Evolutionary conservation across 129 eudicot genomes (phyloP).

Genomic region (Solidago caesia): DNA sequence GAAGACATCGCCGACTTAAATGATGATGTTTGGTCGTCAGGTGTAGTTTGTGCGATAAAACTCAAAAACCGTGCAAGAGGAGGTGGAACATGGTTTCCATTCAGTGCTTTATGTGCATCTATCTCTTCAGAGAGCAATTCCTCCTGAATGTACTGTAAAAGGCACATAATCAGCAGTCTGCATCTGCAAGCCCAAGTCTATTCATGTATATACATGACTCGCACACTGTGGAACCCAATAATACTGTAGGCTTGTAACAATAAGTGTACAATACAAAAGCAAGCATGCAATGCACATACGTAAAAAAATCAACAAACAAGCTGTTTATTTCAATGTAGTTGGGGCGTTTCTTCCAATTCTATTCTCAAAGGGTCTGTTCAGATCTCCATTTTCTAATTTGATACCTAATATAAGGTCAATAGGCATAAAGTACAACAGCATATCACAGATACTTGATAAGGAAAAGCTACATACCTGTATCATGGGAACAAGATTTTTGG

Average conservation of each 20-base stretch:
- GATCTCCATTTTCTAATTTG: no score
- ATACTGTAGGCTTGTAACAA: not conserved
- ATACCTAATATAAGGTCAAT: no score
- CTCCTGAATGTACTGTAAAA: constrained; percentile 84
- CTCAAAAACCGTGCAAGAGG: constrained; percentile 58
- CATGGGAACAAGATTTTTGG: constrained; percentile 69
- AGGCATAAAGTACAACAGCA: not conserved
- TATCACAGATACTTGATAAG: constrained; percentile 12
- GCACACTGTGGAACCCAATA: not conserved
- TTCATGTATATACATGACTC: constrained; percentile 20
- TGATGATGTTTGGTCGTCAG: constrained; percentile 36
- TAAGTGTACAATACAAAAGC: constrained; percentile 7
- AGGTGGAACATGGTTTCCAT: constrained; percentile 56
- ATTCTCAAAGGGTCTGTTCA: no score
- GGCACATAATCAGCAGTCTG: constrained; percentile 8
- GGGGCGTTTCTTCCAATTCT: not conserved
- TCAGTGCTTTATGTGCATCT: constrained; percentile 55
- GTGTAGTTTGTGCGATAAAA: constrained; percentile 32
- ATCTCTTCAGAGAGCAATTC: constrained; percentile 68
- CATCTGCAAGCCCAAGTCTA: not conserved
- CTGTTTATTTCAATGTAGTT: no score
- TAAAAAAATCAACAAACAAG: constrained; percentile 5
- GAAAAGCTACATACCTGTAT: constrained; percentile 62
- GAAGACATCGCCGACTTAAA: constrained; percentile 47
- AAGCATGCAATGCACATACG: constrained; percentile 4